Evolutionary conservation across 345 rosid species (phyloP).

Genomic region (Murraya koenigii): DNA sequence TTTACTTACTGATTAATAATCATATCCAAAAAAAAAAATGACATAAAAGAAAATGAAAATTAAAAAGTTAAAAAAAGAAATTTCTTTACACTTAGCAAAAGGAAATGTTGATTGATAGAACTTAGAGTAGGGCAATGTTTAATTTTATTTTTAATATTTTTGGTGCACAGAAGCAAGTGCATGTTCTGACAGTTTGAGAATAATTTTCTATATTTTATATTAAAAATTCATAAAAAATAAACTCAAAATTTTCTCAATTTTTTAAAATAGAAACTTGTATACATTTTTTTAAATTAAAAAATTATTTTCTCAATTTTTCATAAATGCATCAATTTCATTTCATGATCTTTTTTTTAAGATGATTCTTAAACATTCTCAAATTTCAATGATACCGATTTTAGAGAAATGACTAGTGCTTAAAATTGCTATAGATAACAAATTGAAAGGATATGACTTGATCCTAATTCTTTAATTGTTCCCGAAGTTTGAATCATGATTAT

Average conservation of each 20-base stretch:
- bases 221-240: not conserved
- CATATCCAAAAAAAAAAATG: too few species aligned
- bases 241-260: not conserved
- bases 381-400: not conserved
- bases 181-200: not conserved
- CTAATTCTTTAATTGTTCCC: not conserved
- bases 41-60: too few species aligned
- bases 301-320: too few species aligned
- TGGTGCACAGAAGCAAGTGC: not conserved
- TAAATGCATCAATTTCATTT: too few species aligned
- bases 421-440: too few species aligned
- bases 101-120: not conserved
- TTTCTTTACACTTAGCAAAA: not conserved
- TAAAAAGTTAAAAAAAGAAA: not conserved
- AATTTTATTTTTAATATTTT: not conserved
- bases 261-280: not conserved
- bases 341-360: too few species aligned
- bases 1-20: too few species aligned
- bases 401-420: not conserved
- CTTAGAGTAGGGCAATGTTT: not conserved
- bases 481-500: slow-evolving; percentile 3
- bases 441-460: too few species aligned
- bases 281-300: too few species aligned
- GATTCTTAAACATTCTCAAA: too few species aligned
- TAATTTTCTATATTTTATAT: not conserved